These are phyloP conservation scores for Chimonanthus salicifolius DNA, from an alignment of 164 flowering plant species.

Conservation along the genomic window DNA sequence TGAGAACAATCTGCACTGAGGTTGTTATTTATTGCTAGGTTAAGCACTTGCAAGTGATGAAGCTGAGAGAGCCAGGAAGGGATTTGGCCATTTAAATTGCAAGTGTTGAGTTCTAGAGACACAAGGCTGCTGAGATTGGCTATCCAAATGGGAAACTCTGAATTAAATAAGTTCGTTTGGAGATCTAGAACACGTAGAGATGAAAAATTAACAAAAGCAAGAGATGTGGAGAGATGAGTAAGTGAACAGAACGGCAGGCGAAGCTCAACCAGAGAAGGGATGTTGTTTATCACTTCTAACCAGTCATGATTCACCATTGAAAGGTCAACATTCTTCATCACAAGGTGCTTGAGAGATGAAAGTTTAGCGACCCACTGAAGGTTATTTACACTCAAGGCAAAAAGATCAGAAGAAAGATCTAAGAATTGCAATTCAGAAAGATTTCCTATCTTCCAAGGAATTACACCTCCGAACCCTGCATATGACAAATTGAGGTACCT, in stretches of 20 bases:
- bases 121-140: not conserved
- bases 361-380: conserved; percentile 12
- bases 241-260: not conserved
- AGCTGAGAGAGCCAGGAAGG: too few relatives aligned
- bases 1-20: too few relatives aligned
- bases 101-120: not conserved
- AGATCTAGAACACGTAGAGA: not conserved
- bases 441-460: not conserved
- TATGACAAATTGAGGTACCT: too few relatives aligned
- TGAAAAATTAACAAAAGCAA: not conserved
- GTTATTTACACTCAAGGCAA: not conserved
- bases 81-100: not conserved
- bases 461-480: not conserved
- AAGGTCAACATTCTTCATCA: not conserved
- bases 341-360: not conserved
- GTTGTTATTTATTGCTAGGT: too few relatives aligned
- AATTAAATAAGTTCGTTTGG: not conserved
- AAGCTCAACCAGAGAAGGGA: not conserved
- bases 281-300: not conserved
- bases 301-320: not conserved
- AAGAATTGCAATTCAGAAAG: conserved; percentile 7
- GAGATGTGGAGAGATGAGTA: not conserved
- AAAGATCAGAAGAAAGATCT: not conserved
- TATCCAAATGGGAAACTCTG: not conserved
- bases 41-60: too few relatives aligned